These are phyloP conservation scores for Myriosclerotinia duriaeana DNA, from an alignment of 2,329 filamentous ascomycete genomes.

Conservation along the genomic window DNA sequence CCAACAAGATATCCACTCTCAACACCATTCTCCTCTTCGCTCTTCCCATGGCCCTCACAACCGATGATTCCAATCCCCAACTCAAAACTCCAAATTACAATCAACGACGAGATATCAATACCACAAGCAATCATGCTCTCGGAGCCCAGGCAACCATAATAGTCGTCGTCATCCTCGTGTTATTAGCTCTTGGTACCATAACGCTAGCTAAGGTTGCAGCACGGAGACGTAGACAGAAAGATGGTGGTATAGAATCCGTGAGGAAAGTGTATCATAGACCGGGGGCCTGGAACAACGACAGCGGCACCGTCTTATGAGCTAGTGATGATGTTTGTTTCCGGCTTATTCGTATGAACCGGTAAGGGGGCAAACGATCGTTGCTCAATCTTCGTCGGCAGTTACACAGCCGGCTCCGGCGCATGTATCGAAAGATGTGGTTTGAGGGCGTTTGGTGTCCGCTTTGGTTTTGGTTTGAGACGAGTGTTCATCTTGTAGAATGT, in stretches of 20 bases:
- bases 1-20: background rate
- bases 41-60: background rate
- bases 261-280: background rate
- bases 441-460: background rate
- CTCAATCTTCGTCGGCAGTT: background rate
- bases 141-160: background rate
- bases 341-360: background rate
- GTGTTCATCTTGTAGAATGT: background rate
- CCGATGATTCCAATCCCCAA: background rate
- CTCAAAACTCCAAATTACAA: no score
- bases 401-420: slow-evolving; percentile 4
- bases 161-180: background rate
- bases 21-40: background rate
- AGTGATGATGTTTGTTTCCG: background rate
- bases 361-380: background rate
- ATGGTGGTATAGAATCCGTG: no score
- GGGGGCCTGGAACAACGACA: background rate
- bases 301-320: background rate
- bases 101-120: background rate
- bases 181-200: background rate
- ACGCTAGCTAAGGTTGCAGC: background rate
- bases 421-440: slow-evolving; percentile 6
- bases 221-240: background rate
- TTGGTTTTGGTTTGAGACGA: background rate
- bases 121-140: background rate